These are phyloP conservation scores for Dothidotthia symphoricarpi DNA, from an alignment of 2,329 filamentous ascomycete genomes.

Conservation along the genomic window DNA sequence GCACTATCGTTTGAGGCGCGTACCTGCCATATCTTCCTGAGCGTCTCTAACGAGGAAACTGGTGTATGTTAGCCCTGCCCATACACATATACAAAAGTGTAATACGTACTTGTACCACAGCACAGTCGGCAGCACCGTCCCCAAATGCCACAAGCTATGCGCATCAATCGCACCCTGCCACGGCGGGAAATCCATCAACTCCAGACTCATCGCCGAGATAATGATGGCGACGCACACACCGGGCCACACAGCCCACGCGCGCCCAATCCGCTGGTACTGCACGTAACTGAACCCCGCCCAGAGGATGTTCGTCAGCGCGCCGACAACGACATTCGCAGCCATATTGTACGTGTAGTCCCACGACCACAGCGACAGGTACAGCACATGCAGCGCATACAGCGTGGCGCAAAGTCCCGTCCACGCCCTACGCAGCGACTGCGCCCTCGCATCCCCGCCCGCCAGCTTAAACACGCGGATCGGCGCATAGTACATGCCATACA, in stretches of 20 bases:
- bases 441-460: slow-evolving; percentile 57
- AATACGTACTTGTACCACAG: slow-evolving; percentile 89
- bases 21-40: slow-evolving; percentile 72
- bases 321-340: slow-evolving; percentile 84
- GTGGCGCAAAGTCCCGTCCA: slow-evolving; percentile 74
- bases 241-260: slow-evolving; percentile 83
- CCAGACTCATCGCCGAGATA: slow-evolving; percentile 89
- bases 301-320: slow-evolving; percentile 74
- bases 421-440: slow-evolving; percentile 59
- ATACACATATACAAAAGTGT: no score
- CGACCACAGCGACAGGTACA: slow-evolving; percentile 77
- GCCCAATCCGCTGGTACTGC: slow-evolving; percentile 68
- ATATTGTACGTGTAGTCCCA: slow-evolving; percentile 99
- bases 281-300: slow-evolving; percentile 83
- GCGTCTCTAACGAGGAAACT: slow-evolving; percentile 88
- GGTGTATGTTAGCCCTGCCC: slow-evolving; percentile 10
- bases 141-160: slow-evolving; percentile 92
- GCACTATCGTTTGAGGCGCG: slow-evolving; percentile 68
- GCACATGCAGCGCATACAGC: slow-evolving; percentile 74
- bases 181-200: slow-evolving; percentile 91
- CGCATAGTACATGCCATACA: slow-evolving; percentile 88
- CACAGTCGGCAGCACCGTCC: slow-evolving; percentile 82
- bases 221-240: slow-evolving; percentile 90
- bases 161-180: slow-evolving; percentile 81
- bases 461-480: slow-evolving; percentile 79